Evolutionary conservation across 2,329 filamentous ascomycete species (phyloP), one percentile per base, ranked within the genome.

Genomic region (Curvularia sp.): DNA sequence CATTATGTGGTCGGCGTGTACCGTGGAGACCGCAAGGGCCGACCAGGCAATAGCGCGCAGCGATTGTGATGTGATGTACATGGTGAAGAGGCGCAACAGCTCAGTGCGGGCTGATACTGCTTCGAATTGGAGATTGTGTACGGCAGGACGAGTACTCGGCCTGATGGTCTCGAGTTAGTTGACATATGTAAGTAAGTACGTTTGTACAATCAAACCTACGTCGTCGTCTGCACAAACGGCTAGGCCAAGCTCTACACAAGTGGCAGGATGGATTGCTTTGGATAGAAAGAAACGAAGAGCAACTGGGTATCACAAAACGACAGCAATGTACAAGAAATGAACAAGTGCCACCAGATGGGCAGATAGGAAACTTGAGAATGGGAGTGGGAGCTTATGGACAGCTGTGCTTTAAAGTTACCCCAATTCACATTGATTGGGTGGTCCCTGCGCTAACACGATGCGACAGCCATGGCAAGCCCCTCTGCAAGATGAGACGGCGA

Each of bases 1-100:
- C 71, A 92, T 85, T 53, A 92, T 81, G 68, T 86, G 87, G 70
- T 90, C 86, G 35, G 89, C 88, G 53, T 85, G 82, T 35, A 80
- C 81, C 47, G 81, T 76, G 58, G 84, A 83, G 53, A 85, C 67
- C 20, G 80, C 74, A 42, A 83, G 64, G n/a, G 77, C 70, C 20
- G 80, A 70, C 57, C 75, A 79, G 62, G 75, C 73, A 57, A 79
- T 67, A 46, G 76, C 68, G 62, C 75, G 79, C 74, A 84, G 78
- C 49, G 69, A 79, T 64, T 60, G 62, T 15, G 68, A 59, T 43
- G 67, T 63, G 57, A 76, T 63, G 61, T 73, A 65, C 76, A 78
- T 78, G 58, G 65, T 57, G 64, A 35, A 22, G 52, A 58, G 59
- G 55, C 56, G 58, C 59, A 55, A 60, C 26, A 46, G 54, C 61